These are phyloP conservation scores for Stemphylium beticola DNA, from an alignment of 2,329 filamentous ascomycete genomes.

Conservation along the genomic window DNA sequence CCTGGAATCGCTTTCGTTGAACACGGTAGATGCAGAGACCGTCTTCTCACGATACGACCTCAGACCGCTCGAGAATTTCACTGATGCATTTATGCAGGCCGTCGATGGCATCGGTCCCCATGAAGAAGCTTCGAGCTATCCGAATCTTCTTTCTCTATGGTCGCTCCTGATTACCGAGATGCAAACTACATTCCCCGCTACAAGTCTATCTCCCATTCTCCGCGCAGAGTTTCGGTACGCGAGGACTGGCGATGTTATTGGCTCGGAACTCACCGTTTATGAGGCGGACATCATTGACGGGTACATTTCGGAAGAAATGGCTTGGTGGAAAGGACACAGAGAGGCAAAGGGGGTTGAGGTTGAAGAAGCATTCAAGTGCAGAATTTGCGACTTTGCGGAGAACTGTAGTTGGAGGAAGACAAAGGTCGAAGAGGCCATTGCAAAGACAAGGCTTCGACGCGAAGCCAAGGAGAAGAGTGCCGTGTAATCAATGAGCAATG, in stretches of 20 bases:
- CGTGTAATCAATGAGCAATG: conserved; percentile 17
- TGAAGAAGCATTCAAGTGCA: conserved; percentile 88
- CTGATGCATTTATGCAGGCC: conserved; percentile 78
- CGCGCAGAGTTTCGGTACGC: conserved; percentile 62
- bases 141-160: conserved; percentile 67
- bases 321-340: conserved; percentile 86
- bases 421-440: conserved; percentile 67
- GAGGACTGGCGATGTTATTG: conserved; percentile 59
- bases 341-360: conserved; percentile 76
- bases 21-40: conserved; percentile 70
- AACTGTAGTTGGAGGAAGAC: conserved; percentile 77
- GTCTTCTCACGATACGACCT: conserved; percentile 77
- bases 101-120: conserved; percentile 64
- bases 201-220: conserved; percentile 56
- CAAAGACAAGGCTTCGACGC: conserved; percentile 41
- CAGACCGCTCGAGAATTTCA: conserved; percentile 70
- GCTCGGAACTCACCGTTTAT: conserved; percentile 68
- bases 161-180: conserved; percentile 67
- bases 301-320: conserved; percentile 73
- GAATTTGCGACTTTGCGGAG: conserved; percentile 81
- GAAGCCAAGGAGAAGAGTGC: conserved; percentile 32
- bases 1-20: conserved; percentile 75
- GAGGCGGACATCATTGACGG: conserved; percentile 66
- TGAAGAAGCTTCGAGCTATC: conserved; percentile 62
- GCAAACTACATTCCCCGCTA: conserved; percentile 59